Evolutionary conservation across 2,329 filamentous ascomycete species (phyloP), one percentile per base, ranked within the genome.

Genomic region (Microcyclosporella mali): DNA sequence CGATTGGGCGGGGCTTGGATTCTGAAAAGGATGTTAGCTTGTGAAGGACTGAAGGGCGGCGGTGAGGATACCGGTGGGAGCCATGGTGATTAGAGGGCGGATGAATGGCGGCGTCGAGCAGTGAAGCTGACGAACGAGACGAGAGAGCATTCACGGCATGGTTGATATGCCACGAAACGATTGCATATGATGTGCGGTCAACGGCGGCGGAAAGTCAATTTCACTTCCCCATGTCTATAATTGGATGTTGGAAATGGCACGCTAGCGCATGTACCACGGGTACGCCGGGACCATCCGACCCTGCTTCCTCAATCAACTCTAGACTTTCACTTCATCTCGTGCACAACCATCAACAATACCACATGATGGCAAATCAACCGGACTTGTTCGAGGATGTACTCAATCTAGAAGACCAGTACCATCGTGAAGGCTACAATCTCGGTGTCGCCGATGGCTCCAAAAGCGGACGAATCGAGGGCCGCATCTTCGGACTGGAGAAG

Each of bases 401-500:
- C 33, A 71, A 72, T 38, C 67, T 83, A 21, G 79, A 83, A 67
- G 74, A 81, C 47, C 65, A 71, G 43, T 94, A 90, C 70, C 95
- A 95, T 70, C 71, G 78, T 33, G 80, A 90, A 65, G 92, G 92
- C 46, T 90, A 88, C 70, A 65, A 73, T 4, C 76, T 87, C 41
- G 92, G 92, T 33, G 65, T 79, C 36, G 69, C 74, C 31, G 90
- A 95, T 66, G 92, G 92, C 46, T 71, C 79, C 31, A 75, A 76
- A 46, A 83, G 86, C 25, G 92, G 92, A 30, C 81, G 82, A 45
- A 80, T 87, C 51, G 92, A 98, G 73, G 92, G 92, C 47, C 85
- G 88, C 39, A 79, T 88, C 15, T 88, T 97, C 61, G 92, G 90
- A 1, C 78, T 97, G 32, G 85, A 94, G 62, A 92, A 89, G 52